Percentiles rank a stretch among this genome's conserved stretches.
These are phyloP conservation scores for Lentinula aciculospora DNA, from an alignment of 768 basidiomycete species.

Conservation along the genomic window DNA sequence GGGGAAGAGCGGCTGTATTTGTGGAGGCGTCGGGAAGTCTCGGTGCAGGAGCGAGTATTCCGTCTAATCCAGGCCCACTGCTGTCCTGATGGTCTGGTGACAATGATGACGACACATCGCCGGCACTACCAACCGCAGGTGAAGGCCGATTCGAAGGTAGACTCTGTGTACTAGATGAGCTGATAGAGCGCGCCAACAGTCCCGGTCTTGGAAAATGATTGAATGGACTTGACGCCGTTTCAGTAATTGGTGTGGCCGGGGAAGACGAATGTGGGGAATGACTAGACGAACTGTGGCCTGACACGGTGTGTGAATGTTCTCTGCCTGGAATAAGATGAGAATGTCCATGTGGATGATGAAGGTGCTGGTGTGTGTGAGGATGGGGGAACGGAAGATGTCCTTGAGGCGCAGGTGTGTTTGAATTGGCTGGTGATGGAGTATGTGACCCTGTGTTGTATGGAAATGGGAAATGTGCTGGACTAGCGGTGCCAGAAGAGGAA, in stretches of 20 bases:
- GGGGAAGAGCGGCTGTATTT: background rate
- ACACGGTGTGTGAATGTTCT: background rate
- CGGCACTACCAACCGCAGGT: background rate
- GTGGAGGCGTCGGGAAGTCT: background rate
- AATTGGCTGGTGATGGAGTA: background rate
- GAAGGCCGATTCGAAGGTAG: background rate
- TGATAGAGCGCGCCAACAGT: background rate
- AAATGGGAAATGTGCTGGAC: background rate
- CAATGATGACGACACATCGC: background rate
- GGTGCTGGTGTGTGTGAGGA: conserved; percentile 4
- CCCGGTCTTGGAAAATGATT: background rate
- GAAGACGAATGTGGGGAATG: conserved; percentile 1
- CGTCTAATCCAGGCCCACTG: background rate
- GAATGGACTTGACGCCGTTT: conserved; percentile 1
- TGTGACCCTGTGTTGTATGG: background rate
- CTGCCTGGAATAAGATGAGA: background rate
- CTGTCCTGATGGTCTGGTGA: background rate
- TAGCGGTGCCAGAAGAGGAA: conserved; percentile 1
- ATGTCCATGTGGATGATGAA: background rate
- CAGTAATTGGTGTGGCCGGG: background rate
- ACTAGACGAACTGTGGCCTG: background rate
- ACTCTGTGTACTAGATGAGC: background rate
- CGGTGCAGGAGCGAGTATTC: conserved; percentile 1
- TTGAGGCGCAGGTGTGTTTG: background rate
- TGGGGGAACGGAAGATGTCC: background rate